Conservation (phyloP, 805 yeast genomes). For the Saccharomycopsis babjevae region DNA sequence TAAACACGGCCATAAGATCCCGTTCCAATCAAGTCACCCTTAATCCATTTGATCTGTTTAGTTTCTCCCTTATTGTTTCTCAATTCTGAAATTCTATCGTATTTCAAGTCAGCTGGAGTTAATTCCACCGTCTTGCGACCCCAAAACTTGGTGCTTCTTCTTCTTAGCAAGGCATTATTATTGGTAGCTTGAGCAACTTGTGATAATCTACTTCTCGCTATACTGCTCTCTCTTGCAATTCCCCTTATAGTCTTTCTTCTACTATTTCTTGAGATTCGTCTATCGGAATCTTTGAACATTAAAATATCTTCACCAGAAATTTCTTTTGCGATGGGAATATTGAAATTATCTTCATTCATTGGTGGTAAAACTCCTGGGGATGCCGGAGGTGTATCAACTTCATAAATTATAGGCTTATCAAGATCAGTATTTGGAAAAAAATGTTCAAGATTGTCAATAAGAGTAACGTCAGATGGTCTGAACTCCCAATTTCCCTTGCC, state of each 20-base stretch:
- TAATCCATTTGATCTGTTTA: constrained; percentile 93
- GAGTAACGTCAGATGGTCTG: constrained; percentile 91
- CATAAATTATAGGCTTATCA: constrained; percentile 81
- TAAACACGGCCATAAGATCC: constrained; percentile 96
- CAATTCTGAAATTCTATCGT: constrained; percentile 56
- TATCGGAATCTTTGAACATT: constrained; percentile 21
- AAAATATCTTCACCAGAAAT: constrained; percentile 20
- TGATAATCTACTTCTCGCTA: constrained; percentile 38
- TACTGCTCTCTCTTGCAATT: constrained; percentile 85
- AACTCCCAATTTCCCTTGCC: constrained; percentile 43
- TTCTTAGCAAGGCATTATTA: constrained; percentile 36
- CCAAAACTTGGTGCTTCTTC: constrained; percentile 94
- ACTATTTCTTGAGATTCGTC: constrained; percentile 31
- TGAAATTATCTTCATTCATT: constrained; percentile 7
- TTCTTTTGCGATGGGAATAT: constrained; percentile 1
- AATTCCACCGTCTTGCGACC: constrained; percentile 90
- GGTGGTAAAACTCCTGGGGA: constrained; percentile 29
- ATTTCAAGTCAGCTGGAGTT: constrained; percentile 55
- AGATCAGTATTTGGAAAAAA: constrained; percentile 89
- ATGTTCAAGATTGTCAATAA: constrained; percentile 81
- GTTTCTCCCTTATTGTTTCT: constrained; percentile 56
- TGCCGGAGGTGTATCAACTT: constrained; percentile 51
- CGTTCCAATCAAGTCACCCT: constrained; percentile 91
- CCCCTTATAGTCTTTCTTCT: constrained; percentile 87
- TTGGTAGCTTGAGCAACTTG: constrained; percentile 16